These are phyloP conservation scores for Venturia aucupariae DNA, from an alignment of 2,329 filamentous ascomycete genomes.

Conservation along the genomic window DNA sequence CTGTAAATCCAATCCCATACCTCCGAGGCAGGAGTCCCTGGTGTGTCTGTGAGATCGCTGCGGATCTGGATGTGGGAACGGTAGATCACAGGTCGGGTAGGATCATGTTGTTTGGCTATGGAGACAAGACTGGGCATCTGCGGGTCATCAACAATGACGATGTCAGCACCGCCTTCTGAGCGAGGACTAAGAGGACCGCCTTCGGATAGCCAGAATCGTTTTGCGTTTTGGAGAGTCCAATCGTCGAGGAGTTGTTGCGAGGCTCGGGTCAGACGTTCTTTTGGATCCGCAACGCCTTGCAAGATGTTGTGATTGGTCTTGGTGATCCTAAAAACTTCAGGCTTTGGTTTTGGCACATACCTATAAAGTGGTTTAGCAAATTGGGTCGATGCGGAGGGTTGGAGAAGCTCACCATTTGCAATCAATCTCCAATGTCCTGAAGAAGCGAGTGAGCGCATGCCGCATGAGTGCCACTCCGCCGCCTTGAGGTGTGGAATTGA, in stretches of 20 bases:
- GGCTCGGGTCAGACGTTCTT: conserved; percentile 53
- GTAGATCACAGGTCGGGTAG: conserved; percentile 68
- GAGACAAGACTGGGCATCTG: conserved; percentile 76
- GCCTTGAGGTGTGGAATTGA: conserved; percentile 73
- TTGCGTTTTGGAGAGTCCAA: conserved; percentile 66
- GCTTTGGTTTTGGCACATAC: conserved; percentile 68
- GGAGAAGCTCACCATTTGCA: conserved; percentile 53
- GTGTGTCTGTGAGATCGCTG: conserved; percentile 56
- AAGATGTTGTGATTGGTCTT: conserved; percentile 87
- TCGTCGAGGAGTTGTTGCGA: conserved; percentile 55
- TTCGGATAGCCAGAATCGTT: conserved; percentile 62
- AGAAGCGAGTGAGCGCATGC: conserved; percentile 66
- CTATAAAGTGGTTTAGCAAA: conserved; percentile 21
- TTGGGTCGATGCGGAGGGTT: too few relatives aligned
- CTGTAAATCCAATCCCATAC: conserved; percentile 70
- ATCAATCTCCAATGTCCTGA: conserved; percentile 56
- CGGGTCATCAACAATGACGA: conserved; percentile 72
- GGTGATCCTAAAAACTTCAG: conserved; percentile 71
- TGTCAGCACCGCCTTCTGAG: conserved; percentile 62
- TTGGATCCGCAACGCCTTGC: conserved; percentile 62
- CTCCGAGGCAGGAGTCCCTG: conserved; percentile 59
- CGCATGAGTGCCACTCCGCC: conserved; percentile 76
- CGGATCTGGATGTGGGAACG: conserved; percentile 78
- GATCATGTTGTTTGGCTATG: conserved; percentile 61
- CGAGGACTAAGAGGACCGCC: conserved; percentile 58